Conservation (phyloP, 2,329 filamentous ascomycete species). For the Dissoconium aciculare region DNA sequence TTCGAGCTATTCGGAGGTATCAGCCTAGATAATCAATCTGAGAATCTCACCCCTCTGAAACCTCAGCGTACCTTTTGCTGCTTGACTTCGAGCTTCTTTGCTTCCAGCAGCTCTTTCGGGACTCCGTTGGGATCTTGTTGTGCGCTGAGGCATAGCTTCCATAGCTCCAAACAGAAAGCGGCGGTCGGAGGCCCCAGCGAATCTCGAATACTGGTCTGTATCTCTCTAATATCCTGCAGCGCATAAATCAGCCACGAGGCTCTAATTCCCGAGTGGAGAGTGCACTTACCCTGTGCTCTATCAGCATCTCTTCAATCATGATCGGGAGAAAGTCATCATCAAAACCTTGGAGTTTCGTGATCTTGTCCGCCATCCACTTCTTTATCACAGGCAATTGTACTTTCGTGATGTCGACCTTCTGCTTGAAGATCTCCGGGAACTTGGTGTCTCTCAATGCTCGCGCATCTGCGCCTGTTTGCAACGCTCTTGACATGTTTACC, state of each 20-base stretch:
- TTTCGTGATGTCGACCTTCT: constrained; percentile 94
- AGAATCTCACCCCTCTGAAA: not conserved
- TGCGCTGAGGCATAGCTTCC: constrained; percentile 80
- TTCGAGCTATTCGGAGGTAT: constrained; percentile 46
- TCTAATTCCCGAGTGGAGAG: no score
- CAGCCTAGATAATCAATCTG: constrained; percentile 8
- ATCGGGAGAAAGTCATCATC: constrained; percentile 96
- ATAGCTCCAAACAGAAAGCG: constrained; percentile 81
- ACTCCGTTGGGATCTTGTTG: constrained; percentile 81
- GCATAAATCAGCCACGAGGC: no score
- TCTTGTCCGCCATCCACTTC: constrained; percentile 90
- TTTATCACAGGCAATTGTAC: constrained; percentile 97
- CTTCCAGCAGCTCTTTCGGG: constrained; percentile 83
- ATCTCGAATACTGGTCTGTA: constrained; percentile 87
- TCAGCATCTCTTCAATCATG: constrained; percentile 47
- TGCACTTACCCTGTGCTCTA: constrained; percentile 50
- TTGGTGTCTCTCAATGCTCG: constrained; percentile 84
- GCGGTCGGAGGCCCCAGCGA: constrained; percentile 89
- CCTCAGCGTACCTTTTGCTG: constrained; percentile 64
- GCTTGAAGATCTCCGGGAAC: constrained; percentile 82
- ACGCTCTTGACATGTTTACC: constrained; percentile 15
- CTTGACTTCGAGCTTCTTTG: constrained; percentile 87
- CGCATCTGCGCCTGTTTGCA: constrained; percentile 62
- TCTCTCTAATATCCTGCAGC: constrained; percentile 61
- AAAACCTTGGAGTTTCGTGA: constrained; percentile 73